Percentiles rank a stretch among this genome's conserved stretches.
Conservation (phyloP, 2,329 filamentous ascomycete species). For the Salinomyces thailandicus region DNA sequence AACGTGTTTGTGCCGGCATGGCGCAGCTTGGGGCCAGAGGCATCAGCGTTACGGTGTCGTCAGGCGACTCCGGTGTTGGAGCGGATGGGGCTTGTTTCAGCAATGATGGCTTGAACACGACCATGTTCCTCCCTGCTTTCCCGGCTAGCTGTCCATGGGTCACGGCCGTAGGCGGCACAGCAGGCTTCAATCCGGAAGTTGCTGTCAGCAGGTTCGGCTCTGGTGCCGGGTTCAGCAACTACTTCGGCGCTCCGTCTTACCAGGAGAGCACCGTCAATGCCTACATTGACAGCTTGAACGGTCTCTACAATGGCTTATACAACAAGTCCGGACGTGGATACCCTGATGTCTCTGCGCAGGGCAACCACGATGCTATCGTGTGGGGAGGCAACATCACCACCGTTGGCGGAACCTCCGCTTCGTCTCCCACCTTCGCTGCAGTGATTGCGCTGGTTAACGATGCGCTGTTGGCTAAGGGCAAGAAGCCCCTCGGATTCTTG, state of each 20-base stretch:
- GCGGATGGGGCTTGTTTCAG: slow-evolving; percentile 34
- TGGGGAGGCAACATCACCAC: slow-evolving; percentile 16
- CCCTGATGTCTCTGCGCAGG: slow-evolving; percentile 43
- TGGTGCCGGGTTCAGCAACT: slow-evolving; percentile 37
- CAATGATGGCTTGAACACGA: slow-evolving; percentile 36
- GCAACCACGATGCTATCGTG: slow-evolving; percentile 29
- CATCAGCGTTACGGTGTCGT: slow-evolving; percentile 53
- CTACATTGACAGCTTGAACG: slow-evolving; percentile 33
- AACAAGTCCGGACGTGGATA: slow-evolving; percentile 36
- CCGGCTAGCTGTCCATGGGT: slow-evolving; percentile 40
- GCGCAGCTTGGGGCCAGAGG: slow-evolving; percentile 57
- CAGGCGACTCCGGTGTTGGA: slow-evolving; percentile 52
- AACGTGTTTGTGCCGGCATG: slow-evolving; percentile 52
- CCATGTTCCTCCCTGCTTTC: slow-evolving; percentile 35
- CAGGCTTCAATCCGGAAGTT: slow-evolving; percentile 34
- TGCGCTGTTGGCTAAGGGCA: slow-evolving; percentile 42
- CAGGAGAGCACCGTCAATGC: slow-evolving; percentile 31
- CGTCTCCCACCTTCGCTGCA: slow-evolving; percentile 48
- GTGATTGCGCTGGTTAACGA: slow-evolving; percentile 55
- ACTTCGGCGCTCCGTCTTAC: slow-evolving; percentile 35
- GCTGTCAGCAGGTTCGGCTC: slow-evolving; percentile 45
- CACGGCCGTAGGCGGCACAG: slow-evolving; percentile 38
- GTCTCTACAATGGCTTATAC: slow-evolving; percentile 34
- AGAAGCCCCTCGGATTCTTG: slow-evolving; percentile 45
- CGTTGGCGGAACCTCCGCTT: slow-evolving; percentile 42